Evolutionary conservation across 169 alveolate species (phyloP).

Genomic region (Eimeria brunetti): DNA sequence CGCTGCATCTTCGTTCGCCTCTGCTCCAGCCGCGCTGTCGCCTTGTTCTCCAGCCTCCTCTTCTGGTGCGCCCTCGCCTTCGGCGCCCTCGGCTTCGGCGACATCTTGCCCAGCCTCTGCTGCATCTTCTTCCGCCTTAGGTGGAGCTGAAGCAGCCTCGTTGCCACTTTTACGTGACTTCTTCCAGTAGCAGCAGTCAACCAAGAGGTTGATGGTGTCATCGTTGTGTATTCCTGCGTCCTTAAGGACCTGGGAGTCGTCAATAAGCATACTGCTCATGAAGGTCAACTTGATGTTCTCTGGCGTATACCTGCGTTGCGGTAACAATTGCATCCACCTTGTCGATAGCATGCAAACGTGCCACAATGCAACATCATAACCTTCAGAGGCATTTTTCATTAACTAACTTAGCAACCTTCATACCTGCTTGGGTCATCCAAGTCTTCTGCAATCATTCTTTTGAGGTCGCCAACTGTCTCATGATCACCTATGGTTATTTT

Average conservation of each 20-base stretch:
- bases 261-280: constrained; percentile 46
- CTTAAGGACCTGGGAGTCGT: constrained; percentile 61
- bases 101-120: constrained; percentile 6
- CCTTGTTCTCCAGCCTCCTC: constrained; percentile 25
- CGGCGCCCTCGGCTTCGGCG: constrained; percentile 31
- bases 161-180: background rate
- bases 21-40: background rate
- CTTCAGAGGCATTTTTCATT: background rate
- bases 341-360: background rate
- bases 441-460: constrained; percentile 48
- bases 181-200: constrained; percentile 66
- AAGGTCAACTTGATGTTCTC: constrained; percentile 63
- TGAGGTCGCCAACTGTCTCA: constrained; percentile 74
- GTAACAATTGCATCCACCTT: background rate
- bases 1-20: background rate
- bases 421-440: constrained; percentile 74
- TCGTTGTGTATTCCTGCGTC: constrained; percentile 62
- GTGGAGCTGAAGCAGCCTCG: constrained; percentile 13
- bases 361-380: background rate
- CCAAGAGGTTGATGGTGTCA: constrained; percentile 60
- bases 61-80: constrained; percentile 20
- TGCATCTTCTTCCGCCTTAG: constrained; percentile 16
- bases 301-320: constrained; percentile 36
- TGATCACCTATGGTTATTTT: constrained; percentile 37
- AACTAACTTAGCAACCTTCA: background rate